Conservation (phyloP, 192 early-diverging fungal species). For the Gamsiella multidivaricata region DNA sequence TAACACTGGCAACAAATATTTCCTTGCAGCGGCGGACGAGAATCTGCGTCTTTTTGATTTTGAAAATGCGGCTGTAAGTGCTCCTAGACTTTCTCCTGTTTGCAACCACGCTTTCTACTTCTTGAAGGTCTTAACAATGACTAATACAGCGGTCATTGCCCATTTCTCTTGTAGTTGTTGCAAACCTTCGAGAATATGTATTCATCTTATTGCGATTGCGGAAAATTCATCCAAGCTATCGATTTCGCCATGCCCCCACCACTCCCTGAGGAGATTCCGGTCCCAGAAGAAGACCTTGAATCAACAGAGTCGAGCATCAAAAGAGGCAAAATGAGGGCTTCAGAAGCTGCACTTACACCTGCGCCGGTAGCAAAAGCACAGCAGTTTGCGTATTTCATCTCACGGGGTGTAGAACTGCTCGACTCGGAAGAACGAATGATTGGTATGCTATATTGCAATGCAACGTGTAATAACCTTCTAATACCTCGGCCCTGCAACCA, state of each 20-base stretch:
- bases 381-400: slow-evolving; percentile 83
- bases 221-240: slow-evolving; percentile 83
- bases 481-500: too few relatives aligned
- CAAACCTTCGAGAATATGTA: slow-evolving; percentile 80
- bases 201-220: slow-evolving; percentile 96
- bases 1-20: slow-evolving; percentile 93
- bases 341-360: slow-evolving; percentile 2
- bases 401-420: slow-evolving; percentile 89
- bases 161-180: slow-evolving; percentile 54
- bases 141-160: not conserved
- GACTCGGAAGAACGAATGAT: slow-evolving; percentile 83
- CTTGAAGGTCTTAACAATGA: not conserved
- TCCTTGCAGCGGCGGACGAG: slow-evolving; percentile 91
- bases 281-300: slow-evolving; percentile 37
- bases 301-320: slow-evolving; percentile 30
- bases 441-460: slow-evolving; percentile 51
- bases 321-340: slow-evolving; percentile 45
- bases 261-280: slow-evolving; percentile 50
- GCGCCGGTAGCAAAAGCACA: slow-evolving; percentile 12
- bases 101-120: not conserved
- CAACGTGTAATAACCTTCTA: too few relatives aligned
- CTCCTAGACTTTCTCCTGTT: not conserved
- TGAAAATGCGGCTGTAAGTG: slow-evolving; percentile 72
- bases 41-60: slow-evolving; percentile 92
- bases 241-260: slow-evolving; percentile 63